Percentiles rank a stretch among this genome's conserved stretches.
Conservation (phyloP, 805 yeast species). For the Candida montana region DNA sequence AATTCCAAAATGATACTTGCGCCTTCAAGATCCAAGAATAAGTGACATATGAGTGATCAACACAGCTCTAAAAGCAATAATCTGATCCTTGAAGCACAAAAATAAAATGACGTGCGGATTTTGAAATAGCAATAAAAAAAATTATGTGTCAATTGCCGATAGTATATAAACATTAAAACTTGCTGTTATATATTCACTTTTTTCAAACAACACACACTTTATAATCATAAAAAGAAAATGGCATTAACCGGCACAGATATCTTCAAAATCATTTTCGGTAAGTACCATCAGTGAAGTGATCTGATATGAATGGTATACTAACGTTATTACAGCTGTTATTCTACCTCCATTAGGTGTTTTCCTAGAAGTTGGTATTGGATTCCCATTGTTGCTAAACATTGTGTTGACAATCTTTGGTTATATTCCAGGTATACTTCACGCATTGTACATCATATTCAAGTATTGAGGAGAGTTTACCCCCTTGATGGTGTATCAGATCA, state of each 20-base stretch:
- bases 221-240: conserved; percentile 25
- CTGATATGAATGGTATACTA: too few species aligned
- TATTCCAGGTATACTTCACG: conserved; percentile 66
- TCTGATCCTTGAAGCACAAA: too few species aligned
- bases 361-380: conserved; percentile 43
- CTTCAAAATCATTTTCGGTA: conserved; percentile 36
- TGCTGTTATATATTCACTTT: background rate
- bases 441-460: conserved; percentile 44
- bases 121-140: background rate
- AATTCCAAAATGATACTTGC: too few species aligned
- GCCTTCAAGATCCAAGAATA: too few species aligned
- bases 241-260: conserved; percentile 45
- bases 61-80: too few species aligned
- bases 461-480: background rate
- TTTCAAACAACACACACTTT: background rate
- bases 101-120: background rate
- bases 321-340: conserved; percentile 39
- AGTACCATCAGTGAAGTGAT: background rate
- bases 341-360: conserved; percentile 57
- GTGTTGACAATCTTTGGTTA: conserved; percentile 62
- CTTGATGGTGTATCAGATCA: too few species aligned
- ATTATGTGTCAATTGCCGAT: background rate
- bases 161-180: background rate
- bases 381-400: conserved; percentile 38
- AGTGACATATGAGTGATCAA: too few species aligned